Percentiles rank a stretch among this genome's conserved stretches.
Conservation (phyloP, 1,284 basidiomycete genomes). For the Trichosporon sp. region DNA sequence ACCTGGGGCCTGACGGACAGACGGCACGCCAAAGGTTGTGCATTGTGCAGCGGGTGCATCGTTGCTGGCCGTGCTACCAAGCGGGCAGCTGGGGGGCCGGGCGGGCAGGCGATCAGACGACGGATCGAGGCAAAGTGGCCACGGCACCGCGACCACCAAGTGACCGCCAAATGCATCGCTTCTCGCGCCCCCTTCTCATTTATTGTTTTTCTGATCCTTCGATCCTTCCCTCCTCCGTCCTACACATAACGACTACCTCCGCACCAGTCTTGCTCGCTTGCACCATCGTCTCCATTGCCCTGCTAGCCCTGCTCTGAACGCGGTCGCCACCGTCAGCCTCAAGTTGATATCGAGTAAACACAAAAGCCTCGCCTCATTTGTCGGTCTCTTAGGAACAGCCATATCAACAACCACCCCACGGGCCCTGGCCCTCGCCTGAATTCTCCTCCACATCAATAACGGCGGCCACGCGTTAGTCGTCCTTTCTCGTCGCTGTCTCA, state of each 20-base stretch:
- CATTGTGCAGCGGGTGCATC: not conserved
- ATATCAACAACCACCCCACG: conserved; percentile 12
- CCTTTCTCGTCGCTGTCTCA: conserved; percentile 9
- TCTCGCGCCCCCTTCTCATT: not conserved
- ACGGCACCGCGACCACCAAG: not conserved
- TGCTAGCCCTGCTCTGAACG: not conserved
- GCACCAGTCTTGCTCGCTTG: not conserved
- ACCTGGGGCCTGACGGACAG: not conserved
- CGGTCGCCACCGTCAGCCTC: not conserved
- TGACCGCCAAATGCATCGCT: not conserved
- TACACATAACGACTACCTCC: not conserved
- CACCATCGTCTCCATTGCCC: not conserved
- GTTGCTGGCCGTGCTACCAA: too few relatives aligned
- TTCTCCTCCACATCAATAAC: not conserved
- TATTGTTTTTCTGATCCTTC: not conserved
- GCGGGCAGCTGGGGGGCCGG: too few relatives aligned
- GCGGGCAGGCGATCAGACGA: too few relatives aligned
- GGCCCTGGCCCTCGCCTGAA: conserved; percentile 1
- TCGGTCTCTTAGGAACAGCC: conserved; percentile 2
- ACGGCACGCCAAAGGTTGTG: not conserved
- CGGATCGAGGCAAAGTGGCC: too few relatives aligned
- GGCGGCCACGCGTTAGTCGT: conserved; percentile 6
- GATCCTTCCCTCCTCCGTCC: not conserved
- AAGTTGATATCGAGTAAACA: not conserved
- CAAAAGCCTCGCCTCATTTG: not conserved